Evolutionary conservation across 495 filamentous ascomycete genomes (phyloP).

Genomic region (Penicillium maclennaniae): DNA sequence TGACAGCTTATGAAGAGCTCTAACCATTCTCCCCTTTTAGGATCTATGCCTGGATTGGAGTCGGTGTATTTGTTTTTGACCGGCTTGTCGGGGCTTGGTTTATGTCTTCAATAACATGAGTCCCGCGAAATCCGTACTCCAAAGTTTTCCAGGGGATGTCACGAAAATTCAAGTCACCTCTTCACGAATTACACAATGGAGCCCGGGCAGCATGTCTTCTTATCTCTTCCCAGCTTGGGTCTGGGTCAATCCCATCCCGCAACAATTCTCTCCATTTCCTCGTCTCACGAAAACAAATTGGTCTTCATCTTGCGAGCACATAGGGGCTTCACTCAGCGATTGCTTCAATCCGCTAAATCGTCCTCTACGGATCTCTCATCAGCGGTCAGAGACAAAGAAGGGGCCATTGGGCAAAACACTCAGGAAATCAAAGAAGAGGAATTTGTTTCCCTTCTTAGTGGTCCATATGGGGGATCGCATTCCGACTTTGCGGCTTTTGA

Average conservation of each 20-base stretch:
- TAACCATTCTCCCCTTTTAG: not conserved
- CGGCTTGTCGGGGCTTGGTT: slow-evolving; percentile 1
- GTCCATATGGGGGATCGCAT: slow-evolving; percentile 6
- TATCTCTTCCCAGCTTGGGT: slow-evolving; percentile 9
- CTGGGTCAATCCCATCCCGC: slow-evolving; percentile 14
- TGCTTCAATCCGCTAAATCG: slow-evolving; percentile 1
- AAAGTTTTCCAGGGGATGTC: slow-evolving; percentile 1
- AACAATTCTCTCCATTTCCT: slow-evolving; percentile 10
- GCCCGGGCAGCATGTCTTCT: slow-evolving; percentile 6
- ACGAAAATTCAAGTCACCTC: slow-evolving; percentile 6
- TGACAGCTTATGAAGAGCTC: too few relatives aligned
- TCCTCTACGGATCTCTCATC: not conserved
- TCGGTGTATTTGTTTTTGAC: slow-evolving; percentile 10
- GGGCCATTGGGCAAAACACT: not conserved
- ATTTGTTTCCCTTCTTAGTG: slow-evolving; percentile 1
- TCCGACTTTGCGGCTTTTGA: slow-evolving; percentile 11
- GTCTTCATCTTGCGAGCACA: slow-evolving; percentile 12
- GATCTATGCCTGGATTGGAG: slow-evolving; percentile 9
- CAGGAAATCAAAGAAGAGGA: not conserved
- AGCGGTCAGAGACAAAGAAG: not conserved
- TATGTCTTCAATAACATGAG: slow-evolving; percentile 4
- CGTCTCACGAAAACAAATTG: slow-evolving; percentile 12
- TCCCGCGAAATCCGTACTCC: not conserved
- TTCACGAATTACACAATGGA: slow-evolving; percentile 9
- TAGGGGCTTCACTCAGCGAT: slow-evolving; percentile 8